A percentile compares a stretch with the other conserved stretches of the same genome.
These are phyloP conservation scores for Scenedesmus sp. DNA, from an alignment of 163 green algal species.

Conservation along the genomic window DNA sequence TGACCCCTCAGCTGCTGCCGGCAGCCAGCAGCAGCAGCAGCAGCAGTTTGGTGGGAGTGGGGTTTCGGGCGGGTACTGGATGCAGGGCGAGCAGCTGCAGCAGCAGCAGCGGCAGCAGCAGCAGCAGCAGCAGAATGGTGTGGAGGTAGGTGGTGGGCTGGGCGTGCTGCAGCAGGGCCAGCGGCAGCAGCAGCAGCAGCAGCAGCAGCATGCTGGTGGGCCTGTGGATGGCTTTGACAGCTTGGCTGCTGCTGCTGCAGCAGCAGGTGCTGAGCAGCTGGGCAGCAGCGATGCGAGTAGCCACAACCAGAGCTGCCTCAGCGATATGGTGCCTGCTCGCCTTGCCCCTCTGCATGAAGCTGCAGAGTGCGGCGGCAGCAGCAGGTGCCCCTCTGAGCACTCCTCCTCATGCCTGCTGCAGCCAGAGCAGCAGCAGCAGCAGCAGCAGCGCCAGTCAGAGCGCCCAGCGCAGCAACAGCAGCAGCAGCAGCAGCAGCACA, in stretches of 20 bases:
- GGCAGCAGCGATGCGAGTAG: neutral
- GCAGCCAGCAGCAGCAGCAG: slow-evolving; percentile 4
- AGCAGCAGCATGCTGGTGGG: neutral
- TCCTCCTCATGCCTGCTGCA: neutral
- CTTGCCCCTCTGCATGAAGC: slow-evolving; percentile 31
- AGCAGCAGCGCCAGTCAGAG: slow-evolving; percentile 27
- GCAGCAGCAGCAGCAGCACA: neutral
- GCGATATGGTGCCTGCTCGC: neutral
- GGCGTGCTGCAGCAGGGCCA: slow-evolving; percentile 8
- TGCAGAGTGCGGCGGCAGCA: slow-evolving; percentile 23
- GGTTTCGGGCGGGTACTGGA: neutral
- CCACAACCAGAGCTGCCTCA: neutral
- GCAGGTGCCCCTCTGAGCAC: slow-evolving; percentile 13
- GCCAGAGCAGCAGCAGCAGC: neutral
- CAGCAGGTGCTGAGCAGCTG: neutral
- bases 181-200: slow-evolving; percentile 10
- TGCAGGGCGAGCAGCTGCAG: slow-evolving; percentile 17
- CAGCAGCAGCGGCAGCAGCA: neutral
- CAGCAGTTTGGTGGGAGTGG: neutral
- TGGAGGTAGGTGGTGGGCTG: neutral
- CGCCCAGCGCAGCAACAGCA: slow-evolving; percentile 27
- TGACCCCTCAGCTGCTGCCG: neutral
- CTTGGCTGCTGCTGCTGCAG: neutral
- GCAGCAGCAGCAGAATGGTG: neutral
- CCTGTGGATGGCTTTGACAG: slow-evolving; percentile 15